A percentile compares a stretch with the other conserved stretches of the same genome.
Evolutionary conservation across 1,139 yeast genomes (phyloP).

Genomic region (Zygotorulaspora mrakii): DNA sequence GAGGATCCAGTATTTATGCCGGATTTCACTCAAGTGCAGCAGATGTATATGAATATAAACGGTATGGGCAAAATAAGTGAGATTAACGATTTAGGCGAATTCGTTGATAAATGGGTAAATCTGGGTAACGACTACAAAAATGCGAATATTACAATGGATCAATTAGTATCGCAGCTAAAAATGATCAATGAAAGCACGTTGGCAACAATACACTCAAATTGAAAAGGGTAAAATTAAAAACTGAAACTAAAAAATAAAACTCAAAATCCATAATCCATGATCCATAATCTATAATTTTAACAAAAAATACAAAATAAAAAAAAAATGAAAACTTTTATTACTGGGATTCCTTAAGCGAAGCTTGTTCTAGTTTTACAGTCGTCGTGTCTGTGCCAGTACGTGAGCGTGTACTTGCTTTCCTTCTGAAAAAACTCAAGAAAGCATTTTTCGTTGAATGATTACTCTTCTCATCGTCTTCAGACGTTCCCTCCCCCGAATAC

Average conservation of each 20-base stretch:
- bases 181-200: conserved; percentile 11
- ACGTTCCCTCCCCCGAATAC: too few species aligned
- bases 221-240: not conserved
- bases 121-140: conserved; percentile 7
- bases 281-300: too few species aligned
- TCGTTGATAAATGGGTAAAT: conserved; percentile 28
- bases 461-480: conserved; percentile 5
- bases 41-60: conserved; percentile 23
- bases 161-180: conserved; percentile 12
- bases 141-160: conserved; percentile 6
- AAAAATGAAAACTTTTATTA: too few species aligned
- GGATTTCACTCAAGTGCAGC: conserved; percentile 25
- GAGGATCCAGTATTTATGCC: conserved; percentile 19
- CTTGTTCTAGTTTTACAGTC: too few species aligned
- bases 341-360: too few species aligned
- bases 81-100: conserved; percentile 22
- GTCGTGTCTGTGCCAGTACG: too few species aligned
- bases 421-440: not conserved
- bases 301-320: too few species aligned
- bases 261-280: too few species aligned
- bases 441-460: not conserved
- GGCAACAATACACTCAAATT: conserved; percentile 12
- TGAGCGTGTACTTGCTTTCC: too few species aligned
- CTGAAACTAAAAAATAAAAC: too few species aligned
- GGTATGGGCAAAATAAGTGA: conserved; percentile 20